phyloP scores from a whole-genome alignment of 768 basidiomycete species.

The Phanerochaete sordida region DNA sequence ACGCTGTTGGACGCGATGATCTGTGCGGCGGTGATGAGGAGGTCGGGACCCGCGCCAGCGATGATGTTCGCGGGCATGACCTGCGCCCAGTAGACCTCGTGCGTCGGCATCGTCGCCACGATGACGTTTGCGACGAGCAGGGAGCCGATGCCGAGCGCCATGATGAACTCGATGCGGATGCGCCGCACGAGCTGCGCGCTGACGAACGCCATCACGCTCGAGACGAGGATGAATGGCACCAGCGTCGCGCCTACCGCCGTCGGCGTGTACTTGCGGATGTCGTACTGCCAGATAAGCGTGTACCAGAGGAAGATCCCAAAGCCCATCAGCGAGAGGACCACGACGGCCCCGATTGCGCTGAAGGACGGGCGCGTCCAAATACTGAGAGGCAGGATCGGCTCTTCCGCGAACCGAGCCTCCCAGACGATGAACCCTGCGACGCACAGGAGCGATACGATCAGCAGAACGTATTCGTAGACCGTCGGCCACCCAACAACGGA shows the following conservation, averaged over 20 bases:
- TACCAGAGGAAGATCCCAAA: slow-evolving; percentile 9
- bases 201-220: not conserved
- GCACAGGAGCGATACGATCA: slow-evolving; percentile 5
- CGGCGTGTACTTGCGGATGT: not conserved
- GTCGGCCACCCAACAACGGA: slow-evolving; percentile 4
- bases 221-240: not conserved
- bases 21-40: not conserved
- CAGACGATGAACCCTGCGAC: not conserved
- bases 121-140: not conserved
- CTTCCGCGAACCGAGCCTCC: not conserved
- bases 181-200: not conserved
- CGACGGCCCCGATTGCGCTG: not conserved
- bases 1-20: slow-evolving; percentile 7
- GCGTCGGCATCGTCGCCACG: slow-evolving; percentile 5
- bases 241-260: not conserved
- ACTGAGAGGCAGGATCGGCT: slow-evolving; percentile 1
- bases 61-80: not conserved
- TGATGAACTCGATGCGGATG: not conserved
- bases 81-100: slow-evolving; percentile 9
- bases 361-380: slow-evolving; percentile 8
- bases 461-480: slow-evolving; percentile 6
- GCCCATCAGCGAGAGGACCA: slow-evolving; percentile 2
- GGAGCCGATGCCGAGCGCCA: not conserved
- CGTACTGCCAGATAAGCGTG: not conserved
- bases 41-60: slow-evolving; percentile 4